Base-by-base conservation (phyloP, 345 rosid genomes). In the Hypericum perforatum region DNA sequence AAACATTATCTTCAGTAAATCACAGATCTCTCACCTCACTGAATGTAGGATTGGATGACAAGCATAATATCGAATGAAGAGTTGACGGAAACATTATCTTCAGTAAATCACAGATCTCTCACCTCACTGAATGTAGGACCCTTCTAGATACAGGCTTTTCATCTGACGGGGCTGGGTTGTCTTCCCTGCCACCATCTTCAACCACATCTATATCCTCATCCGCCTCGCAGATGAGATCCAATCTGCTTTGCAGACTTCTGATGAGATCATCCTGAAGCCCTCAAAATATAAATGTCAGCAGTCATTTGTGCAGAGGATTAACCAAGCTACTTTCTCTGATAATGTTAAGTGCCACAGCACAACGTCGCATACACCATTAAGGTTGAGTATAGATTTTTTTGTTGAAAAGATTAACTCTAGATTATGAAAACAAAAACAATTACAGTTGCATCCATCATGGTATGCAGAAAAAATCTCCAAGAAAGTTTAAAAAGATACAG, bases 201-300 rank as follows among this genome's bases (percentile, higher is more conserved):
- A 52, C 37, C 49, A 48, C 54, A 58, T 52, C 63, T 16, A 54
- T 62, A 64, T 70, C 84, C 59, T 66, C 82, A 64, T 81, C 96
- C 7, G 69, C 94, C 63, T 82, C 98, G 29, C 89, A 81, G 49
- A 91, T 70, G 38, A 85, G 74, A 69, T 87, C 98, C 52, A 87
- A 66, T 69, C 96, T 82, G 76, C 96, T 87, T 62, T 74, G 82
- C 63, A 91, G 75, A 75, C 90, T 91, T 66, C 78, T 77, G 62
- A 77, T 75, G 53, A 91, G 79, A 67, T 91, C 98, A 59, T 70
- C 82, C 98, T 91, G 74, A 67, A 67, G 58, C 63, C 14, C 64
- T 29, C 45, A 58, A 49, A 43, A 41, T 29, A 1, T 22, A 22
- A 22, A 22, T 22, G 32, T 22, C 32, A 22, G 32, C 32, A 22